Conservation (phyloP, 352 stramenopile species). For the Pythium dissimile region DNA sequence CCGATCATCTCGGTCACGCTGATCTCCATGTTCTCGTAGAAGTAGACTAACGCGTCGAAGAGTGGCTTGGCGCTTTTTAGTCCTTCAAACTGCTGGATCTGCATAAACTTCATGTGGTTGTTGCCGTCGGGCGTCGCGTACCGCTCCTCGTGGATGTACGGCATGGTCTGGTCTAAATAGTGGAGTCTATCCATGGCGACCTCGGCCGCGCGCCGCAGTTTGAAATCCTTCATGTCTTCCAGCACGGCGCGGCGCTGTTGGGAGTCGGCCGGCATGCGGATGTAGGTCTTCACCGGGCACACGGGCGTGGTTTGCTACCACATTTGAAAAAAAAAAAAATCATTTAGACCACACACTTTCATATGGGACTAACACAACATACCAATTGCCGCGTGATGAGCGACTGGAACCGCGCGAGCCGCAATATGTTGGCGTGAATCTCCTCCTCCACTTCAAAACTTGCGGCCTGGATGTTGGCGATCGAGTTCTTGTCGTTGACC, state of each 20-base stretch:
- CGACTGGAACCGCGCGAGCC: conserved; percentile 13
- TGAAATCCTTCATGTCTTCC: conserved; percentile 31
- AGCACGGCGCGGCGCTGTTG: conserved; percentile 6
- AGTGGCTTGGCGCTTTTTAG: conserved; percentile 42
- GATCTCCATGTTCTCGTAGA: conserved; percentile 55
- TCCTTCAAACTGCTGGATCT: conserved; percentile 25
- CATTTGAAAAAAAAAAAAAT: not conserved
- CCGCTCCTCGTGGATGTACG: conserved; percentile 15
- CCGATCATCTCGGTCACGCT: conserved; percentile 48
- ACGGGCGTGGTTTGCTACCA: conserved; percentile 15
- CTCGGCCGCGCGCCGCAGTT: conserved; percentile 30
- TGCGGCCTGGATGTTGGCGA: conserved; percentile 8
- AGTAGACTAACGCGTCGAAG: conserved; percentile 41
- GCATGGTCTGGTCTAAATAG: not conserved
- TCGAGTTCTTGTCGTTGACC: conserved; percentile 8
- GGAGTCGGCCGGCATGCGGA: conserved; percentile 10
- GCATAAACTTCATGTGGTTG: conserved; percentile 9
- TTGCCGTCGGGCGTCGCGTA: conserved; percentile 9
- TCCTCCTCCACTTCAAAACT: conserved; percentile 20
- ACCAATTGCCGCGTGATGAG: conserved; percentile 16
- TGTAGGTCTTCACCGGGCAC: conserved; percentile 14
- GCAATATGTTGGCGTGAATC: conserved; percentile 17
- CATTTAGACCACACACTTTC: not conserved
- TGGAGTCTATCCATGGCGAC: not conserved
- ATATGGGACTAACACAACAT: not conserved